phyloP scores from a whole-genome alignment of 2,329 filamentous ascomycete species.

The Alternaria burnsii region DNA sequence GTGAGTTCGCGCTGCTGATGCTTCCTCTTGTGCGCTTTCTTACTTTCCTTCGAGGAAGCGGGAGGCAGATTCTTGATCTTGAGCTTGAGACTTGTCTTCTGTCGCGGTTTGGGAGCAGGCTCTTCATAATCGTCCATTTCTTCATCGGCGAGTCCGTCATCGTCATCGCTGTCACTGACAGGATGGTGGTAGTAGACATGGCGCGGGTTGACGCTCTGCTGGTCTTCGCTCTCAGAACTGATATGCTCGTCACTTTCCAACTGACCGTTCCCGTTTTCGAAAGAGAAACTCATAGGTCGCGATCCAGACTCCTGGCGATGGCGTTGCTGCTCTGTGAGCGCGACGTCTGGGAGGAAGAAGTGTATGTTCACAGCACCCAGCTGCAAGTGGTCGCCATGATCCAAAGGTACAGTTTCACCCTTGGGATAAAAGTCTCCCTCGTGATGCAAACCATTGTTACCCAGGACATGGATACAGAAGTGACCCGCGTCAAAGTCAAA shows the following conservation, averaged over 20 bases:
- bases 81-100: slow-evolving; percentile 41
- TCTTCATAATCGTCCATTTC: slow-evolving; percentile 54
- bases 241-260: slow-evolving; percentile 59
- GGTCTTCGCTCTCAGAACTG: slow-evolving; percentile 43
- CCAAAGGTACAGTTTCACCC: slow-evolving; percentile 56
- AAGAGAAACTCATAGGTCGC: slow-evolving; percentile 76
- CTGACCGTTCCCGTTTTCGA: slow-evolving; percentile 69
- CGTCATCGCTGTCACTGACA: slow-evolving; percentile 38
- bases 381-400: slow-evolving; percentile 72
- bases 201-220: slow-evolving; percentile 44
- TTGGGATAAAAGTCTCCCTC: slow-evolving; percentile 34
- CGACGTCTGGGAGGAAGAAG: slow-evolving; percentile 69
- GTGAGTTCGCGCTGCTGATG: slow-evolving; percentile 34
- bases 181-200: slow-evolving; percentile 47
- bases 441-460: slow-evolving; percentile 70
- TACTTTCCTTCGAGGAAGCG: slow-evolving; percentile 29
- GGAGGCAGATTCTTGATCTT: slow-evolving; percentile 39
- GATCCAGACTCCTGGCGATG: slow-evolving; percentile 60
- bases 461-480: slow-evolving; percentile 71
- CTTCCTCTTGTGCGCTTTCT: slow-evolving; percentile 40
- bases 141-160: slow-evolving; percentile 37
- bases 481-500: slow-evolving; percentile 70
- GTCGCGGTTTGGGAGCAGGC: slow-evolving; percentile 34
- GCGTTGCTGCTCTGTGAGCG: slow-evolving; percentile 59
- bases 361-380: slow-evolving; percentile 74